Base-by-base conservation (phyloP, 2,329 filamentous ascomycete genomes). In the Colletotrichum paranaense region DNA sequence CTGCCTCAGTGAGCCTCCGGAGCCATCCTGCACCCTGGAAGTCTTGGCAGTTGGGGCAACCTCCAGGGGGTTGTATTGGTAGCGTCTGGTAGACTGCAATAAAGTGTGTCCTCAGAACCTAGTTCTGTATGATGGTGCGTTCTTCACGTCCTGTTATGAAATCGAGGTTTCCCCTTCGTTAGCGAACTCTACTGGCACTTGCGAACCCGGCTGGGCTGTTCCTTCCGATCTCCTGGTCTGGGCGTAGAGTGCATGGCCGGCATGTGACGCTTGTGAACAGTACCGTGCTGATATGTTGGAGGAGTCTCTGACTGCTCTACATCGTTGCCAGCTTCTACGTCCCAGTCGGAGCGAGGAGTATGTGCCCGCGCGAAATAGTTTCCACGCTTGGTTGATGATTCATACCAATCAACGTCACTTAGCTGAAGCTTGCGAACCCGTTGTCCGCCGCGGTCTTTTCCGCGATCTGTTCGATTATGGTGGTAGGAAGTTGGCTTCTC, bases 401-500 rank as follows among this genome's bases (percentile, higher is more conserved):
- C 74, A 46, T 96, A 98, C 97, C 97, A 99, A 83, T 99, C 96
- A 82, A 99, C 94, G 84, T 99, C 97, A 83, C 95, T 98, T 73
- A 98, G 90, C 82, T 98, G 96, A 74, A 99, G 87, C 84, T 97
- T 97, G 79, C 97, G 91, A 72, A 94, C 92, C 76, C 95, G 93
- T 82, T 98, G 95, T 73, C 93, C 92, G 79, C 89, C 90, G 68
- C 93, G 92, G 77, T 92, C 93, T 77, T 88, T 89, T 79, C 83
- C 85, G 62, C 84, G 81, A 78, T 92, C 90, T 69, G 88, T 76
- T 71, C 89, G 88, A 81, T 90, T 88, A 79, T 88, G 85, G 76
- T 88, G 86, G 76, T 86, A 83, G 6, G 87, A 84, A 3, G 84
- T 82, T 46, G 84, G 81, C 78, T 87, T 87, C 53, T 91, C 89